Conservation (phyloP, 1,139 yeast genomes). For the Yamadazyma diddensiae region DNA sequence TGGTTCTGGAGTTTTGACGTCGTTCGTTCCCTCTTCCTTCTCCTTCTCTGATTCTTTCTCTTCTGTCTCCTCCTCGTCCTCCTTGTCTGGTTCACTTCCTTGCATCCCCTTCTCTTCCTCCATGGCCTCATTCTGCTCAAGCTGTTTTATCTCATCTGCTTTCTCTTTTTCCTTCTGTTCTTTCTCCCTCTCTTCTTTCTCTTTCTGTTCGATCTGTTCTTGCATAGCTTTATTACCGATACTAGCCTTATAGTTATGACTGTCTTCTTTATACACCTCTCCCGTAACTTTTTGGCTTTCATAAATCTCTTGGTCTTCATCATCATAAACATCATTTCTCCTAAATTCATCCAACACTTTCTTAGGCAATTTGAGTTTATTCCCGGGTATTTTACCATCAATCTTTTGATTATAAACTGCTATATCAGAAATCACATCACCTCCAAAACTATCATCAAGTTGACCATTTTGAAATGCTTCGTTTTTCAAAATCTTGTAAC, state of each 20-base stretch:
- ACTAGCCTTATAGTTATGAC: conserved; percentile 18
- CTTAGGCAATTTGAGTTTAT: conserved; percentile 27
- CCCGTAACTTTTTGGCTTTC: conserved; percentile 14
- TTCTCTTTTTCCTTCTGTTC: conserved; percentile 13
- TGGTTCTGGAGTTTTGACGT: not conserved
- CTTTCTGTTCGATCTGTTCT: conserved; percentile 18
- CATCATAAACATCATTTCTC: conserved; percentile 24
- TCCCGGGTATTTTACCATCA: conserved; percentile 33
- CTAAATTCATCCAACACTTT: conserved; percentile 29
- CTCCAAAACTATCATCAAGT: conserved; percentile 6
- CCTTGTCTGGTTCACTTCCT: conserved; percentile 20
- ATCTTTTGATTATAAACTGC: conserved; percentile 27
- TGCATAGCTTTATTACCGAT: conserved; percentile 18
- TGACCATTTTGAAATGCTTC: conserved; percentile 19
- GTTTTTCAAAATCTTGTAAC: conserved; percentile 29
- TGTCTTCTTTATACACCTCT: conserved; percentile 13
- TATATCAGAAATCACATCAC: conserved; percentile 34
- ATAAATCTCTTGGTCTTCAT: conserved; percentile 24
- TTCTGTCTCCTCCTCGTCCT: conserved; percentile 19
- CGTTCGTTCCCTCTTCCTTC: conserved; percentile 11
- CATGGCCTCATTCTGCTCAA: conserved; percentile 13
- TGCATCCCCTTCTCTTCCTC: conserved; percentile 17
- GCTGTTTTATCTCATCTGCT: conserved; percentile 5
- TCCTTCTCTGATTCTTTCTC: conserved; percentile 9
- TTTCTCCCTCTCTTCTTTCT: conserved; percentile 14